Evolutionary conservation across 352 stramenopile genomes (phyloP), one percentile per base, ranked within the genome.

Genomic region (Globisporangium solare): DNA sequence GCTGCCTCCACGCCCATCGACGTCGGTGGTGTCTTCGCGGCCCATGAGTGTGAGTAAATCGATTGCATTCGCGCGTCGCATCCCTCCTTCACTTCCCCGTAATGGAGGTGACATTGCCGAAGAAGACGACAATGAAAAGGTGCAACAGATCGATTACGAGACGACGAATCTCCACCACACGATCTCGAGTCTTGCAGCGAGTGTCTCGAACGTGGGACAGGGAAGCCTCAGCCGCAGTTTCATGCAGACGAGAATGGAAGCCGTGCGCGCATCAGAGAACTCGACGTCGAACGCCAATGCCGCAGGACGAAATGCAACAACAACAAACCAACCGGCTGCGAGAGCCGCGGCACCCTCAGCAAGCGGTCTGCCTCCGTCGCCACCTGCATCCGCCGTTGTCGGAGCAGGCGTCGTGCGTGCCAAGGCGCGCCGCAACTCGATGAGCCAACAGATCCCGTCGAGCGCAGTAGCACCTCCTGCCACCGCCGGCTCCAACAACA

Each of bases 21-120:
- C 79, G 17, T 87, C 77, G 2, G 48, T 70, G 3, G 64, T 61
- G 10, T 70, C 67, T 3, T 72, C 68, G 6, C 69, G 78, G 12
- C 79, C 83, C 0, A 90, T 83, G 76, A 94, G 81, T 51, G 61
- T 94, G 32, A 94, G 83, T 58, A 87, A 94, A 58, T 90, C 81
- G 3, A 92, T 94, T 42, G 74, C 81, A 18, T 79, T 91, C 20
- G 76, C 76, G 3, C 71, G 68, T 47, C 71, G 70, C 21, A 58
- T 68, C 14, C 66, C 67, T 17, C 68, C 63, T 13, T 51, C 54
- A 24, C 58, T 49, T 10, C 40, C 58, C 14, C 46, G 49, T 5
- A 50, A 49, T 31, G 31, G 56, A 20, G 35, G 35, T 31, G 18
- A 24, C 40, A 49, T 47, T 10, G 32, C 39, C n/a, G 58, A 55